Evolutionary conservation across 2,329 filamentous ascomycete genomes (phyloP).

Genomic region (Penicillium occitanis): DNA sequence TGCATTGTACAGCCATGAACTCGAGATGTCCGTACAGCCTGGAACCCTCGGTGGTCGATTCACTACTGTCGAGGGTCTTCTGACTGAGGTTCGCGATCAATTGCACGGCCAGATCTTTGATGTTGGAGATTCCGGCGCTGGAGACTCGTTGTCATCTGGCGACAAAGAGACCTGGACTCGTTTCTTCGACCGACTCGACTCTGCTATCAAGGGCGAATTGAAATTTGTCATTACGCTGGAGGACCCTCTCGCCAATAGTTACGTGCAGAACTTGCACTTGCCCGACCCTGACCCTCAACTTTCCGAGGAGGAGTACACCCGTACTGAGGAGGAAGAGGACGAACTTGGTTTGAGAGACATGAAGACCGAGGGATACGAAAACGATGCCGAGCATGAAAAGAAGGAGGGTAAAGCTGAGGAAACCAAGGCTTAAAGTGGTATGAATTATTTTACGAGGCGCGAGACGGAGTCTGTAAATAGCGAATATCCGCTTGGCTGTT

Average conservation of each 20-base stretch:
- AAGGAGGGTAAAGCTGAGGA: slow-evolving; percentile 29
- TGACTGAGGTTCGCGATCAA: slow-evolving; percentile 90
- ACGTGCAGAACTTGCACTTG: slow-evolving; percentile 81
- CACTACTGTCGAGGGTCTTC: slow-evolving; percentile 90
- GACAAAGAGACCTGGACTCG: slow-evolving; percentile 71
- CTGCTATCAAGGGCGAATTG: slow-evolving; percentile 75
- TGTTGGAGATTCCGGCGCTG: slow-evolving; percentile 62
- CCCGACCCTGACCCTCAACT: slow-evolving; percentile 84
- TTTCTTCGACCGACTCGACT: slow-evolving; percentile 76
- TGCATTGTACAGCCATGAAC: slow-evolving; percentile 79
- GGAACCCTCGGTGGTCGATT: slow-evolving; percentile 94
- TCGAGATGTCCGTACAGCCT: slow-evolving; percentile 82
- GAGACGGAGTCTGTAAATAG: slow-evolving; percentile 18
- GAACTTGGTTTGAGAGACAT: slow-evolving; percentile 89
- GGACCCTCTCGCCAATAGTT: slow-evolving; percentile 89
- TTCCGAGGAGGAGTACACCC: slow-evolving; percentile 74
- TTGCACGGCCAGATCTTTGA: slow-evolving; percentile 86
- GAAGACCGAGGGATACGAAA: slow-evolving; percentile 83
- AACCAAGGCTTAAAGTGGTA: slow-evolving; percentile 23
- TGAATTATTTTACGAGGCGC: slow-evolving; percentile 4
- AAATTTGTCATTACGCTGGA: slow-evolving; percentile 80
- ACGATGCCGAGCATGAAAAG: slow-evolving; percentile 42
- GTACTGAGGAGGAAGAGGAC: slow-evolving; percentile 90
- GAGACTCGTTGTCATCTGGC: slow-evolving; percentile 70
- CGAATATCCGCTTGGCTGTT: neutral